Evolutionary conservation across 805 yeast species (phyloP), one percentile per base, ranked within the genome.

Genomic region (Suhomyces xylopsoci): DNA sequence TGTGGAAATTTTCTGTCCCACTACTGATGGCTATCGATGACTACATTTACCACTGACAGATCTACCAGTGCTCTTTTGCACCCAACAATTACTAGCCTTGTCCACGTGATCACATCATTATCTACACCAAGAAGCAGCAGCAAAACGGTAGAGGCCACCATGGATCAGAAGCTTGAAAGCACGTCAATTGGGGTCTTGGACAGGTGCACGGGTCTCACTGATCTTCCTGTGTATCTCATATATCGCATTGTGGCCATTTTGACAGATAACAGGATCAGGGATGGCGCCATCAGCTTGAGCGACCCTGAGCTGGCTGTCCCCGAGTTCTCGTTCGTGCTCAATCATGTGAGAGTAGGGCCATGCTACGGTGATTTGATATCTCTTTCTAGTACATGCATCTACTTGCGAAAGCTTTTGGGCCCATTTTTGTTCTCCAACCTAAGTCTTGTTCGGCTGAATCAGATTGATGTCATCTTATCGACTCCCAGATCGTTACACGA

Each of bases 381-480:
- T 2, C 55, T 69, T 14, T 59, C 67, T 3, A 54, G 62, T 8
- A 66, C 72, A 12, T 68, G 73, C 47, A 49, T 47, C 9, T 50
- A 49, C 7, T 52, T 70, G 3, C 57, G 74, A 15, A 44, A 38
- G 12, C 48, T 56, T 14, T 47, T 66, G 12, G 69, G 66, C 0
- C 60, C 60, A 7, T 22, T 48, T 2, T 19, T 68, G 17, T 69
- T 66, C 48, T 46, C 45, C 7, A 53, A 55, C 15, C 15, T 63
- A 5, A 70, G 74, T 50, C 53, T 70, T 42, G 58, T 68, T 6
- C 50, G 74, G 22, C 41, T 51, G 20, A 68, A 66, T 50, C 67
- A 64, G 48, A 51, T 64, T 2, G 74, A 70, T 54, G 61, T 65
- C 3, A 50, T 67, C 7, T 51, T 69, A 42, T 55, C 60, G 1